A percentile compares a stretch with the other conserved stretches of the same genome.
These are phyloP conservation scores for Jamesozyma rosinii DNA, from an alignment of 805 yeast genomes.

Conservation along the genomic window DNA sequence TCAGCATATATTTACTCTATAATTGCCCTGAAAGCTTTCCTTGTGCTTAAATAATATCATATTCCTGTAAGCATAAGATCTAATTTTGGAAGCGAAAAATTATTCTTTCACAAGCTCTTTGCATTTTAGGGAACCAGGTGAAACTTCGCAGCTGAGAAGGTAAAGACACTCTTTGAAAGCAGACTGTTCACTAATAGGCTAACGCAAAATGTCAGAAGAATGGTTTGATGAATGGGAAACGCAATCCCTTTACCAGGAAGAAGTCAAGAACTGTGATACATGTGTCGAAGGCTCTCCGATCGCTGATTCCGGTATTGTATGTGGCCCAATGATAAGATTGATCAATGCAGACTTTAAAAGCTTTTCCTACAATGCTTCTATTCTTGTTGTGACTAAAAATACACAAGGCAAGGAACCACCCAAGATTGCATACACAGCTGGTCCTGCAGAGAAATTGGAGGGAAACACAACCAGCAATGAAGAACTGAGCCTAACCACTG, in stretches of 20 bases:
- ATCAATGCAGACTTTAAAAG: conserved; percentile 49
- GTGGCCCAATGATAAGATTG: conserved; percentile 74
- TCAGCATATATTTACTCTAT: too few species aligned
- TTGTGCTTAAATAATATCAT: too few species aligned
- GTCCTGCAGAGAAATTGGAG: conserved; percentile 5
- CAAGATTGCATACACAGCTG: conserved; percentile 7
- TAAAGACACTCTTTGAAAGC: too few species aligned
- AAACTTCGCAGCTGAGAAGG: too few species aligned
- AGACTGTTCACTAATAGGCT: too few species aligned
- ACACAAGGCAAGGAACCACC: conserved; percentile 34
- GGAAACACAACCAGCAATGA: not conserved
- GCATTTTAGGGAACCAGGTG: too few species aligned
- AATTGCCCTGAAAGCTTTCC: too few species aligned
- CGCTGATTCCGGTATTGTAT: conserved; percentile 26
- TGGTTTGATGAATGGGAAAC: conserved; percentile 26
- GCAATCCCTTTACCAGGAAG: conserved; percentile 12
- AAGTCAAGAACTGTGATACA: conserved; percentile 16
- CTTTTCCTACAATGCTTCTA: conserved; percentile 53
- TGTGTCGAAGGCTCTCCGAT: conserved; percentile 19
- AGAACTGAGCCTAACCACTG: conserved; percentile 18
- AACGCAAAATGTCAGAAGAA: not conserved
- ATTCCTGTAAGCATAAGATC: too few species aligned
- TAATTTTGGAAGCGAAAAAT: too few species aligned
- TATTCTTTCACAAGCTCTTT: too few species aligned
- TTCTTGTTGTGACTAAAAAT: conserved; percentile 50